Conservation (phyloP, 129 eudicot species). For the Tanacetum coccineum region DNA sequence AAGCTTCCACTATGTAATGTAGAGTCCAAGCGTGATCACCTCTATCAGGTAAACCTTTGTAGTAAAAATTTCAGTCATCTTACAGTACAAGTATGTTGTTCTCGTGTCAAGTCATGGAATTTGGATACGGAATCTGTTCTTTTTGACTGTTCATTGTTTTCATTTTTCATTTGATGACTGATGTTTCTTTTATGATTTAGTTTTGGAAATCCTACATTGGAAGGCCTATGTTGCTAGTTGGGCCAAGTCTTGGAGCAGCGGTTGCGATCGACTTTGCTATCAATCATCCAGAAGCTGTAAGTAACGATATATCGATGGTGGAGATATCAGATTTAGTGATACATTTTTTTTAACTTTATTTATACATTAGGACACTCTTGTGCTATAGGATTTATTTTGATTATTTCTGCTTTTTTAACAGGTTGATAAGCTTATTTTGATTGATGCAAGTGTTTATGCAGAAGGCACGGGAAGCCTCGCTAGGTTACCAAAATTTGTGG, state of each 20-base stretch:
- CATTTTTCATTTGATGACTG: background rate
- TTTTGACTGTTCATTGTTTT: background rate
- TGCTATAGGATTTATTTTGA: slow-evolving; percentile 2
- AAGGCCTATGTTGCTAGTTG: slow-evolving; percentile 88
- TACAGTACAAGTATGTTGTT: background rate
- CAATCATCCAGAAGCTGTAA: slow-evolving; percentile 88
- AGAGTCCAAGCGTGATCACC: slow-evolving; percentile 88
- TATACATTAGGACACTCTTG: background rate
- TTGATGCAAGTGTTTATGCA: slow-evolving; percentile 94
- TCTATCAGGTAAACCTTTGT: slow-evolving; percentile 62
- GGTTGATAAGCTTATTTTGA: slow-evolving; percentile 86
- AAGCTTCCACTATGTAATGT: slow-evolving; percentile 70
- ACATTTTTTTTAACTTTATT: background rate
- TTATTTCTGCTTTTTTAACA: slow-evolving; percentile 23
- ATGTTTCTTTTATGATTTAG: slow-evolving; percentile 34
- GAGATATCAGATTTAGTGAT: background rate
- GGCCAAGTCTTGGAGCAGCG: slow-evolving; percentile 98
- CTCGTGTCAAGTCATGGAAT: background rate
- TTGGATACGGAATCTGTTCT: background rate
- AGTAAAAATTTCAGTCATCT: slow-evolving; percentile 2
- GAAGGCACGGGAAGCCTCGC: slow-evolving; percentile 86
- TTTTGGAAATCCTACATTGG: slow-evolving; percentile 79
- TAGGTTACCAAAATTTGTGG: slow-evolving; percentile 57
- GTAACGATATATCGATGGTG: slow-evolving; percentile 12
- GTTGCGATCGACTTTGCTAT: slow-evolving; percentile 83